phyloP scores from a whole-genome alignment of 768 basidiomycete species.

The Agrocybe praecox region DNA sequence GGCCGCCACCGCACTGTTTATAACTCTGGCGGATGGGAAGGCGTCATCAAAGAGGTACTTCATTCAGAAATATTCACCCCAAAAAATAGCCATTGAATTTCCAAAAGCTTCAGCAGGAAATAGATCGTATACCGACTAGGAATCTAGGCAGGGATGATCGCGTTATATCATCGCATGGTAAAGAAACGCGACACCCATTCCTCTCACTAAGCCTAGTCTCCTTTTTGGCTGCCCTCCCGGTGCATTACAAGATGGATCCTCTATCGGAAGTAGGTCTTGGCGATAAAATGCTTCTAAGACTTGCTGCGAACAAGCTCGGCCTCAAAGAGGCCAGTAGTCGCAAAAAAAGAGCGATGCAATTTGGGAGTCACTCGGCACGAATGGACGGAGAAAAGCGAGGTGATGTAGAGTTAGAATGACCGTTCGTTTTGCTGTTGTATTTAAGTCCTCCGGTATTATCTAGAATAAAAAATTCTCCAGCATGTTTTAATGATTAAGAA shows the following conservation, averaged over 20 bases:
- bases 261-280: slow-evolving; percentile 75
- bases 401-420: slow-evolving; percentile 38
- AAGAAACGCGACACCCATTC: slow-evolving; percentile 92
- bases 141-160: slow-evolving; percentile 97
- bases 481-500: no score
- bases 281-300: slow-evolving; percentile 85
- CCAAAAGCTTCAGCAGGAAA: slow-evolving; percentile 81
- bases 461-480: neutral
- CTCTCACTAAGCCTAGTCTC: slow-evolving; percentile 78
- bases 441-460: neutral
- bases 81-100: neutral
- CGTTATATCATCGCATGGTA: slow-evolving; percentile 86
- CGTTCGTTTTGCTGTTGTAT: neutral
- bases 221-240: slow-evolving; percentile 78
- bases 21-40: slow-evolving; percentile 66
- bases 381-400: slow-evolving; percentile 75
- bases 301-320: slow-evolving; percentile 74
- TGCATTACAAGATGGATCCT: slow-evolving; percentile 83
- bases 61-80: neutral
- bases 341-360: slow-evolving; percentile 97
- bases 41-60: slow-evolving; percentile 77
- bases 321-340: slow-evolving; percentile 70
- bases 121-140: slow-evolving; percentile 83
- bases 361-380: slow-evolving; percentile 85
- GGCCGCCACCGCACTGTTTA: slow-evolving; percentile 84